A percentile compares a stretch with the other conserved stretches of the same genome.
Conservation (phyloP, 371 early-diverging fungal genomes). For the Syncephalastrum monosporum region DNA sequence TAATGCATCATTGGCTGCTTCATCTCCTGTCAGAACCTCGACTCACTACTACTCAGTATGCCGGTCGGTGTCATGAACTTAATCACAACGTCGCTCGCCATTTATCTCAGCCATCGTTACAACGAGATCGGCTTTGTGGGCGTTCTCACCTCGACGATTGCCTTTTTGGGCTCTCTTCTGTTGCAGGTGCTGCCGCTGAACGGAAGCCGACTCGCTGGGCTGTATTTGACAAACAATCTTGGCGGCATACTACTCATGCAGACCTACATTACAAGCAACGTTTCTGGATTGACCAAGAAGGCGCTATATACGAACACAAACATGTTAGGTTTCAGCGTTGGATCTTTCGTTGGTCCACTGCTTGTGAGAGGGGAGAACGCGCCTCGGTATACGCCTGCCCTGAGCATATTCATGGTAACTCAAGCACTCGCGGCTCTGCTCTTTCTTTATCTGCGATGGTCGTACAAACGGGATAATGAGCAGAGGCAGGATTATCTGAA, state of each 20-base stretch:
- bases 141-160: not conserved
- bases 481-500: conserved; percentile 2
- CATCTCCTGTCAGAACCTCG: not conserved
- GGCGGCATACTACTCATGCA: not conserved
- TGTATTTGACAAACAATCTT: conserved; percentile 14
- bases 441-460: too few species aligned
- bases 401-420: too few species aligned
- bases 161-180: conserved; percentile 19
- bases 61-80: too few species aligned
- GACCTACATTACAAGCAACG: conserved; percentile 22
- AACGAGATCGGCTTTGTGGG: conserved; percentile 3
- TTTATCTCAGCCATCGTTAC: not conserved
- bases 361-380: conserved; percentile 23
- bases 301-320: conserved; percentile 19
- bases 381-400: not conserved
- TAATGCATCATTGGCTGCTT: too few species aligned
- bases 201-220: conserved; percentile 19
- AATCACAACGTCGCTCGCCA: not conserved
- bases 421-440: too few species aligned
- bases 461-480: conserved; percentile 7
- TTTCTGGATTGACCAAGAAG: conserved; percentile 32
- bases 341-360: conserved; percentile 27
- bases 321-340: conserved; percentile 30
- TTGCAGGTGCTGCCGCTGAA: conserved; percentile 21
- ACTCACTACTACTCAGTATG: too few species aligned